Evolutionary conservation across 2,329 filamentous ascomycete genomes (phyloP).

Genomic region (Cladosporium halotolerans): DNA sequence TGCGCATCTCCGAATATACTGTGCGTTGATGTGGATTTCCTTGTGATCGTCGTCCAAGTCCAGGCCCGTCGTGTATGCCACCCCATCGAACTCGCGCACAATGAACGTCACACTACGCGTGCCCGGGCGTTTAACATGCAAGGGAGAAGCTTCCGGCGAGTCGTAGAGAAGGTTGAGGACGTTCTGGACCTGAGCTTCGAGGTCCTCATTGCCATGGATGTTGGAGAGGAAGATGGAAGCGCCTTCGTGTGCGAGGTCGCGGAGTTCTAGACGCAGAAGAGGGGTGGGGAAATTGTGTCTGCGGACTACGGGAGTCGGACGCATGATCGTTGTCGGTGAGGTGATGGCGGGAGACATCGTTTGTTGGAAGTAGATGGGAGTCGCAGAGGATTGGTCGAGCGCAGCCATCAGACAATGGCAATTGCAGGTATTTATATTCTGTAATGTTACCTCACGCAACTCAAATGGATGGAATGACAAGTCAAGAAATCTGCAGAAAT

Average conservation of each 20-base stretch:
- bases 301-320: constrained; percentile 16
- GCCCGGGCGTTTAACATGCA: constrained; percentile 43
- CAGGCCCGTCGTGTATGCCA: constrained; percentile 80
- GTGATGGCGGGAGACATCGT: constrained; percentile 25
- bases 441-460: not conserved
- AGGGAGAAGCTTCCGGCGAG: not conserved
- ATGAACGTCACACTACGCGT: constrained; percentile 83
- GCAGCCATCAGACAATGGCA: not conserved
- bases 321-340: constrained; percentile 7
- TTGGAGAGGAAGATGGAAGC: constrained; percentile 60
- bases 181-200: constrained; percentile 57
- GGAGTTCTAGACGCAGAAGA: constrained; percentile 42
- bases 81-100: constrained; percentile 70
- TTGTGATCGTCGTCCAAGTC: constrained; percentile 82
- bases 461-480: no score
- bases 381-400: not conserved
- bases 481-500: no score
- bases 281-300: constrained; percentile 35
- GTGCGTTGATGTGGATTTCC: constrained; percentile 80
- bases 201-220: constrained; percentile 55
- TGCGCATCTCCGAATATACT: constrained; percentile 54
- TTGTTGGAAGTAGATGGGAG: constrained; percentile 32
- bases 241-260: constrained; percentile 51
- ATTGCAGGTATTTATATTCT: not conserved
- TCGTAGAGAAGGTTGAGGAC: constrained; percentile 70